These are phyloP conservation scores for Populus euphratica DNA, from an alignment of 345 rosid genomes.

Conservation along the genomic window DNA sequence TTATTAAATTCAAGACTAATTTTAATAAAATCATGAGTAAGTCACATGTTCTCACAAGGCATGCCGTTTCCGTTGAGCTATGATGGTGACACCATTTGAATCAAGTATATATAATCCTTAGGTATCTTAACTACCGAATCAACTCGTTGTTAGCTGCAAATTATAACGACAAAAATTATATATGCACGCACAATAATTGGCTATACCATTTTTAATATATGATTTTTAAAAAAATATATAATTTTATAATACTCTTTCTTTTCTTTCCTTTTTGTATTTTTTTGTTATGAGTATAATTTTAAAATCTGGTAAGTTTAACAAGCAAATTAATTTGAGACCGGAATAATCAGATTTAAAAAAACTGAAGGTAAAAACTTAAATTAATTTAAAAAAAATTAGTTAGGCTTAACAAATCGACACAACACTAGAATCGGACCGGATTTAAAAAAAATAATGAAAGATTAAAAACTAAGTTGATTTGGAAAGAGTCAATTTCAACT, in stretches of 20 bases:
- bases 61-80: not conserved
- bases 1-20: no score
- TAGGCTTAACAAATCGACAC: rapidly evolving
- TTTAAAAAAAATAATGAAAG: no score
- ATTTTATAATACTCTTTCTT: not conserved
- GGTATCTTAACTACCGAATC: no score
- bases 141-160: no score
- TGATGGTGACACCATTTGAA: not conserved
- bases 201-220: not conserved
- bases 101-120: no score
- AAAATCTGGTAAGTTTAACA: rapidly evolving
- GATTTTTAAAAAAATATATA: not conserved
- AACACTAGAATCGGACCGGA: rapidly evolving
- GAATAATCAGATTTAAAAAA: no score
- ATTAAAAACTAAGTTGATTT: no score
- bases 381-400: rapidly evolving
- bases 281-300: no score
- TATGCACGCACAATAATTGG: not conserved
- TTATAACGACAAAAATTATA: no score
- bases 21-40: no score
- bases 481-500: rapidly evolving
- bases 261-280: not conserved
- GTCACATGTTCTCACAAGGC: no score
- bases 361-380: rapidly evolving
- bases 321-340: rapidly evolving